Evolutionary conservation across 495 filamentous ascomycete species (phyloP).

Genomic region (Hypoxylon cercidicola): DNA sequence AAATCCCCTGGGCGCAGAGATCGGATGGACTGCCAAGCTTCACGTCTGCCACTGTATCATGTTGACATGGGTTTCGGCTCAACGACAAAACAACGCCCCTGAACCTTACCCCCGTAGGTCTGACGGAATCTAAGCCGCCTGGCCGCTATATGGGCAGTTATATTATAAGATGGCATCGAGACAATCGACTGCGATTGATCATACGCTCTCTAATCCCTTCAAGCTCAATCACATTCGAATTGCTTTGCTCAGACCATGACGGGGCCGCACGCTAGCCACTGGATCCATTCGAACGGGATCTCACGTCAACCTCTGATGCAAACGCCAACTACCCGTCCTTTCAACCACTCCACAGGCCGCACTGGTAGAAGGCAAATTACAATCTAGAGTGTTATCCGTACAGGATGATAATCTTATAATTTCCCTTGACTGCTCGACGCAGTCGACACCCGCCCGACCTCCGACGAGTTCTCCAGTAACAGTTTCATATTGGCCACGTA

Average conservation of each 20-base stretch:
- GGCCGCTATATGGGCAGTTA: no score
- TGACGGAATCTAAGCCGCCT: no score
- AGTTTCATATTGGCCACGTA: slow-evolving; percentile 51
- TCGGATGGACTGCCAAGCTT: slow-evolving; percentile 24
- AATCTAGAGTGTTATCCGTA: slow-evolving; percentile 47
- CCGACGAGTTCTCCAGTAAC: slow-evolving; percentile 55
- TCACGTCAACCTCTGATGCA: slow-evolving; percentile 53
- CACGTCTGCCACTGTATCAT: slow-evolving; percentile 11
- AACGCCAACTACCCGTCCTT: slow-evolving; percentile 50
- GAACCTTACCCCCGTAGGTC: not conserved
- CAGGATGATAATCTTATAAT: not conserved
- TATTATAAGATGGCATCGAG: no score
- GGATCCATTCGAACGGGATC: slow-evolving; percentile 51
- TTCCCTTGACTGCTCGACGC: slow-evolving; percentile 35
- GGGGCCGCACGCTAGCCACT: not conserved
- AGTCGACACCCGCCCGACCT: slow-evolving; percentile 59
- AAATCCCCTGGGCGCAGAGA: slow-evolving; percentile 16
- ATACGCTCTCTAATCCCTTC: no score
- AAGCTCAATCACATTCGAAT: not conserved
- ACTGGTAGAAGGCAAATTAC: slow-evolving; percentile 54
- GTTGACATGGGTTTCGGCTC: slow-evolving; percentile 15
- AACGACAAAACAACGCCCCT: not conserved
- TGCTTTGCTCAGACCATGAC: not conserved
- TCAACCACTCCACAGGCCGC: slow-evolving; percentile 49
- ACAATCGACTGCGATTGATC: no score